Conservation (phyloP, 2,329 filamentous ascomycete genomes). For the Penicillium glabrum region DNA sequence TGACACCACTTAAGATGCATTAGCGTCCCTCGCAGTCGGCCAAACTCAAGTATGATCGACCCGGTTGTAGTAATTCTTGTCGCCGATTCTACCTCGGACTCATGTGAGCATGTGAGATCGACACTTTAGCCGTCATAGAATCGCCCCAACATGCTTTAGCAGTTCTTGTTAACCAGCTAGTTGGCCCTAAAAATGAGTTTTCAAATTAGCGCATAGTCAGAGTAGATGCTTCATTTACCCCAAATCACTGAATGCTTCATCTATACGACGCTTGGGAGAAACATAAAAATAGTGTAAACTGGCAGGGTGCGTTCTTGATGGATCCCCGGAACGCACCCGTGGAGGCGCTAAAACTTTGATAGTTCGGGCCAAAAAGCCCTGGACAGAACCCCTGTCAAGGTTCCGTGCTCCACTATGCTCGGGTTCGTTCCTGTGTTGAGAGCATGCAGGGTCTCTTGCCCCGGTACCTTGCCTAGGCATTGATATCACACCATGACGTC, state of each 20-base stretch:
- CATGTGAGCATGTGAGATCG: slow-evolving; percentile 29
- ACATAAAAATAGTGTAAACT: neutral
- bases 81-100: slow-evolving; percentile 5
- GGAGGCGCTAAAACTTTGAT: neutral
- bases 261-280: neutral
- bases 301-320: neutral
- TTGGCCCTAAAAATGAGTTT: neutral
- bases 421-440: neutral
- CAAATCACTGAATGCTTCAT: neutral
- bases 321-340: neutral
- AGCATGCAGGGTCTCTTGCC: slow-evolving; percentile 8
- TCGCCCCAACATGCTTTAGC: neutral
- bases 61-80: neutral
- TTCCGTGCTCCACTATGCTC: slow-evolving; percentile 5
- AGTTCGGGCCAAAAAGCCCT: neutral
- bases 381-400: neutral
- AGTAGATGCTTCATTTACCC: neutral
- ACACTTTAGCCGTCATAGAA: slow-evolving; percentile 13
- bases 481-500: slow-evolving; percentile 9
- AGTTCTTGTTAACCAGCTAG: neutral
- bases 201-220: neutral
- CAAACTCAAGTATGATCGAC: neutral
- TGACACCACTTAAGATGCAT: neutral
- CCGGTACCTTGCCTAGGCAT: neutral
- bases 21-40: neutral